These are phyloP conservation scores for Cucurbitaria berberidis DNA, from an alignment of 2,329 filamentous ascomycete genomes.

Conservation along the genomic window DNA sequence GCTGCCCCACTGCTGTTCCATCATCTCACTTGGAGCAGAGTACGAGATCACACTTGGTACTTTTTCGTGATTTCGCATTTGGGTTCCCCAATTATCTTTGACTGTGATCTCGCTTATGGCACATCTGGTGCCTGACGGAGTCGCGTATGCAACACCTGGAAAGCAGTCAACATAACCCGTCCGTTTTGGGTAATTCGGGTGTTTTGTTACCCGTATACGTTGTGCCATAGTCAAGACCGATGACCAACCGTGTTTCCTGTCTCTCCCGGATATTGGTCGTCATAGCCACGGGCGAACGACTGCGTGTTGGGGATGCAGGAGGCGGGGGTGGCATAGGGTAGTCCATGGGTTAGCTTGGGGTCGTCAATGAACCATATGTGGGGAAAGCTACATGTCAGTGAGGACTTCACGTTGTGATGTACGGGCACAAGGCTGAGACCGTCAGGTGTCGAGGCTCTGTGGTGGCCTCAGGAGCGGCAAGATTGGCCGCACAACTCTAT, in stretches of 20 bases:
- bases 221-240: conserved; percentile 31
- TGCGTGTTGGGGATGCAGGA: neutral
- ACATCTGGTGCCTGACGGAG: conserved; percentile 6
- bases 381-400: neutral
- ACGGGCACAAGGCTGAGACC: too few species aligned
- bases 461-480: too few species aligned
- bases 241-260: conserved; percentile 17
- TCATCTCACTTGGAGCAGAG: conserved; percentile 9
- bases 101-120: conserved; percentile 31
- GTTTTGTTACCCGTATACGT: conserved; percentile 26
- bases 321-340: neutral
- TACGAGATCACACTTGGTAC: conserved; percentile 41
- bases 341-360: neutral
- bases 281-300: neutral
- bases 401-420: neutral
- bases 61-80: conserved; percentile 31
- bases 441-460: too few species aligned
- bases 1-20: conserved; percentile 31
- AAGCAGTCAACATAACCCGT: too few species aligned
- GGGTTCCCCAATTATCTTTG: conserved; percentile 27
- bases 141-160: conserved; percentile 23
- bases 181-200: too few species aligned
- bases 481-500: too few species aligned
- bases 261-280: neutral
- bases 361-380: neutral